Base-by-base conservation (phyloP, 106 monocot genomes). In the Amphibolis antarctica region DNA sequence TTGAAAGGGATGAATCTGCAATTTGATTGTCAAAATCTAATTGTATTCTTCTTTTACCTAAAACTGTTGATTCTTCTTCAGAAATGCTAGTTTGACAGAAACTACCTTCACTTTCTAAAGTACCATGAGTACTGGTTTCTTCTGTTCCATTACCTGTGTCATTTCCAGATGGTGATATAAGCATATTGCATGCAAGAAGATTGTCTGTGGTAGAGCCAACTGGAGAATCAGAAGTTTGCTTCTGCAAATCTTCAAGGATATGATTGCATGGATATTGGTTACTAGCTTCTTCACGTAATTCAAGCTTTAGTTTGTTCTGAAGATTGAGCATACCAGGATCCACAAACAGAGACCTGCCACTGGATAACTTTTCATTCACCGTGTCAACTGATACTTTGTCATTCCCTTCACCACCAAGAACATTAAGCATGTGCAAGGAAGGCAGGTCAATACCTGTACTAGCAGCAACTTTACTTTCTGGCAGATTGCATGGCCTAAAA, bases 281-380 rank as follows among this genome's bases (percentile, higher is more conserved):
- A 21, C 12, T 10, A 19, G 12, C 44, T 46, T 25, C 24, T 24
- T 46, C 22, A 0, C 1, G 15, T 25, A 13, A 1, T 63, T 63
- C 45, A 63, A 46, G 63, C 45, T 26, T 46, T 24, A 47, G 25
- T 46, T 11, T 31, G 45, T 46, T 63, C 25, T 46, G 63, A 63
- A 25, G 22, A 46, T 17, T 19, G 9, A 11, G 30, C 17, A 26
- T 44, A 22, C 12, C 63, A 14, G 24, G 25, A 46, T 42, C 15
- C 5, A 43, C 19, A 60, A 22, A 22, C 3, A 42, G 4, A 22
- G 13, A 27, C 10, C 31, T 43, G 13, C 42, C 7, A 21, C 36
- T 42, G 1, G 56, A 55, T 36, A 25, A 3, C 24, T 21, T 12
- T 12, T 55, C 54, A 55, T 23, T 23, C 0, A n/a, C n/a, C n/a